Conservation (phyloP, 768 basidiomycete species). For the Asterophora lycoperdoides region DNA sequence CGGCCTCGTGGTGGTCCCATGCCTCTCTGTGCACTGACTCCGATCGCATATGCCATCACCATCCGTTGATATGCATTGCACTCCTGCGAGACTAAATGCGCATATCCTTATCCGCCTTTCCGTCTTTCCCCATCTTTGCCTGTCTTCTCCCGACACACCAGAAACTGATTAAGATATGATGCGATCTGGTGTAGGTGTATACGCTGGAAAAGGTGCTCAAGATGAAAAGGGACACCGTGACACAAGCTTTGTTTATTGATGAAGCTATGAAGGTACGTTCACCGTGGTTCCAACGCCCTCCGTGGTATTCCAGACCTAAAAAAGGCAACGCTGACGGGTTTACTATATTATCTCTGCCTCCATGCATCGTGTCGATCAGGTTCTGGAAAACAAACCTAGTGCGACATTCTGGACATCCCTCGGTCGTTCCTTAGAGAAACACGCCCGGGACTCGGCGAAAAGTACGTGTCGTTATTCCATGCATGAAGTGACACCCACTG, state of each 20-base stretch:
- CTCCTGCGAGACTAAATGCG: not conserved
- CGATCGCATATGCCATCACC: not conserved
- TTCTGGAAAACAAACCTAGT: constrained; percentile 88
- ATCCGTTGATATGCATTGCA: not conserved
- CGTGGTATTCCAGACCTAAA: not conserved
- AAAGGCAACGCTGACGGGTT: not conserved
- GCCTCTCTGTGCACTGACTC: not conserved
- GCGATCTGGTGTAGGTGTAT: constrained; percentile 62
- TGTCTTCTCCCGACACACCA: not conserved
- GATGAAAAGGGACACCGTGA: constrained; percentile 78
- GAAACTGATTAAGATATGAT: not conserved
- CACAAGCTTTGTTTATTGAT: constrained; percentile 79
- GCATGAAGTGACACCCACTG: not conserved
- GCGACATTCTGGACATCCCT: constrained; percentile 88
- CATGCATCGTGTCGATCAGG: constrained; percentile 33
- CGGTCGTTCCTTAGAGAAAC: constrained; percentile 74
- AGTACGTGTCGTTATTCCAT: constrained; percentile 37
- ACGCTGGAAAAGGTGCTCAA: constrained; percentile 90
- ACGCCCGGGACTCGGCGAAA: constrained; percentile 75
- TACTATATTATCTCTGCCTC: not conserved
- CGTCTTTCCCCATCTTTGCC: not conserved
- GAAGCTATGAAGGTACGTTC: constrained; percentile 82
- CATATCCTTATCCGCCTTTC: not conserved
- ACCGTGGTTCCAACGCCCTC: not conserved
- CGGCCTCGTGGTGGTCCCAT: constrained; percentile 11